Base-by-base conservation (phyloP, 176 grass and related monocot genomes). In the Dactylis glomerata region DNA sequence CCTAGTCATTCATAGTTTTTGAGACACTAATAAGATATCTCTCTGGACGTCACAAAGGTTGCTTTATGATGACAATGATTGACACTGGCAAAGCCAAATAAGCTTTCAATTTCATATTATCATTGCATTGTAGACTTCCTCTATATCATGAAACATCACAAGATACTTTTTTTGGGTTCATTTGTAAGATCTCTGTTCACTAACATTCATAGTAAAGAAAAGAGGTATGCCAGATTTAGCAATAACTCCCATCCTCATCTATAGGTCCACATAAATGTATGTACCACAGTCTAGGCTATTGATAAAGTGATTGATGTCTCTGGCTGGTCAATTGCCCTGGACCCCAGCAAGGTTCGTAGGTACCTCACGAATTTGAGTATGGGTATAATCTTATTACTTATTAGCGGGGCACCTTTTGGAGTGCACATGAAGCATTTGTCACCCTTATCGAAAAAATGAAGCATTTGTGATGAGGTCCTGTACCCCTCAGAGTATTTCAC, bases 341-440 rank as follows among this genome's bases (percentile, higher is more conserved):
- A 64, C 16, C 57, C n/a, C 17, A 46, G 27, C 40, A 65, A 80
- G 58, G 17, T 64, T 80, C 27, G 77, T 80, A 79, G 58, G 38
- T 46, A 80, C 58, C 40, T 65, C 58, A 65, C 14, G 28, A 65
- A 65, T 80, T 47, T 30, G 4, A 27, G 16, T 62, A 49, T 47
- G 63, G 40, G 6, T 80, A 79, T 0, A 12, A 16, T 49, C 46
- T 17, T 49, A 49, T 49, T 49, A 50, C 15, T 5, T 50, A 50
- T 50, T 19, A 50, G 30, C 50, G 57, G 49, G 6, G 5, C 8
- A 6, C 28, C 61, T 24, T 81, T 14, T 34, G 20, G 61, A 67
- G 44, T 50, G 12, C 22, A 51, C 19, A 67, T 24, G 62, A 67
- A 51, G 12, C 42, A 75, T 50, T n/a, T 50, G 24, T 45, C 55